These are phyloP conservation scores for Nemania serpens DNA, from an alignment of 2,329 filamentous ascomycete genomes.

Conservation along the genomic window DNA sequence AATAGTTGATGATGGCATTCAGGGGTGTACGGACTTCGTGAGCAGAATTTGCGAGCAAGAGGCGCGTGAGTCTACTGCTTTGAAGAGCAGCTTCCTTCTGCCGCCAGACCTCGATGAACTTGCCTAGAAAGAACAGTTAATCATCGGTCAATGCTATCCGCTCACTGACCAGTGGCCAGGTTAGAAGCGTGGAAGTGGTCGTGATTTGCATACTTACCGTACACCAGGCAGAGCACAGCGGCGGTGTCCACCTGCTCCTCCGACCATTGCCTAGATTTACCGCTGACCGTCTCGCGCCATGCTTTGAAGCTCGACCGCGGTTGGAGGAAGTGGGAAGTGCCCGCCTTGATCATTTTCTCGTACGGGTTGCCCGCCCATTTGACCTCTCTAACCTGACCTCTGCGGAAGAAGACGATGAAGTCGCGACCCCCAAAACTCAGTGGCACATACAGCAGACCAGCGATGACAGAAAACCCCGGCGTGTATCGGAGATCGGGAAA, in stretches of 20 bases:
- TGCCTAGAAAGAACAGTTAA: slow-evolving; percentile 45
- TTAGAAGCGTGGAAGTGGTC: not conserved
- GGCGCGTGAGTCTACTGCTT: slow-evolving; percentile 76
- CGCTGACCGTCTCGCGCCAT: slow-evolving; percentile 81
- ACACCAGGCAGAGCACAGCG: slow-evolving; percentile 84
- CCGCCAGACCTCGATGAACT: slow-evolving; percentile 91
- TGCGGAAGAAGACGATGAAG: slow-evolving; percentile 92
- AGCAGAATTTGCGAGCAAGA: slow-evolving; percentile 84
- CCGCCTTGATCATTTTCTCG: slow-evolving; percentile 74
- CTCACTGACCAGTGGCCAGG: not conserved
- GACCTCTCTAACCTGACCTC: slow-evolving; percentile 73
- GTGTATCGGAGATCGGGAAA: slow-evolving; percentile 81
- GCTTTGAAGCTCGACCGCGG: slow-evolving; percentile 78
- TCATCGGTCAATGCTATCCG: not conserved
- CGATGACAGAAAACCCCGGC: slow-evolving; percentile 78
- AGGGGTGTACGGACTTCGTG: slow-evolving; percentile 90
- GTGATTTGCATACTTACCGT: slow-evolving; percentile 58
- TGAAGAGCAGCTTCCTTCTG: slow-evolving; percentile 86
- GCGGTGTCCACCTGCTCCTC: slow-evolving; percentile 90
- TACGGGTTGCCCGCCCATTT: slow-evolving; percentile 90
- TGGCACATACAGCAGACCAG: slow-evolving; percentile 81
- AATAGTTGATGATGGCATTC: slow-evolving; percentile 93
- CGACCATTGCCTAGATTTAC: slow-evolving; percentile 84
- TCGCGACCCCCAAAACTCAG: slow-evolving; percentile 75
- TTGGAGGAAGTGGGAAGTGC: slow-evolving; percentile 75